Conservation (phyloP, 495 filamentous ascomycete genomes). For the Tuber brumale region DNA sequence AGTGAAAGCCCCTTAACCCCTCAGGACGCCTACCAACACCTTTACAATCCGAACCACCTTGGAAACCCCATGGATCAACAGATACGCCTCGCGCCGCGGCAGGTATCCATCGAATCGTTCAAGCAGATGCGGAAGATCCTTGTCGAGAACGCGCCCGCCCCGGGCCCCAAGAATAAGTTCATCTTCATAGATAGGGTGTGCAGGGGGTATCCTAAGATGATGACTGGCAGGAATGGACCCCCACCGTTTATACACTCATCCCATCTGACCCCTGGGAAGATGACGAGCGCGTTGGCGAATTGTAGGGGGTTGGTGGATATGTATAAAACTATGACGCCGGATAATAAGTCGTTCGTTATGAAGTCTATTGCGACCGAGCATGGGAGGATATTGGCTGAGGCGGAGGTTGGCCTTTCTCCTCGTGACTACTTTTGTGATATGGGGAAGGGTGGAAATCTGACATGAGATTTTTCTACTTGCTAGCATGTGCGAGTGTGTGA, state of each 20-base stretch:
- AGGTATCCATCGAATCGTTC: constrained; percentile 31
- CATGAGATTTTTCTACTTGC: neutral
- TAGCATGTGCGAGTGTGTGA: constrained; percentile 24
- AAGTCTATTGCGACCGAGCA: constrained; percentile 30
- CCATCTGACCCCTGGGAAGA: constrained; percentile 27
- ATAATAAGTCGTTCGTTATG: constrained; percentile 33
- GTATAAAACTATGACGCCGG: constrained; percentile 36
- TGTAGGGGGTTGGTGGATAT: constrained; percentile 37
- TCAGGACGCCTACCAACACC: neutral
- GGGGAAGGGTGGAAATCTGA: neutral
- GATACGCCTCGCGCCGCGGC: constrained; percentile 13
- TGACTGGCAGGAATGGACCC: constrained; percentile 19
- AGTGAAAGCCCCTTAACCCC: neutral
- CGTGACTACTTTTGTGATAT: neutral
- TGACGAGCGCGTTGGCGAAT: constrained; percentile 31
- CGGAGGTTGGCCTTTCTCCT: neutral
- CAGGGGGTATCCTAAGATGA: constrained; percentile 31
- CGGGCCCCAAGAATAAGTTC: constrained; percentile 17
- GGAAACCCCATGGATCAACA: constrained; percentile 1
- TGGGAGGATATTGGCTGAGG: constrained; percentile 25
- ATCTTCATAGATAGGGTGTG: constrained; percentile 25
- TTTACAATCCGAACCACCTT: neutral
- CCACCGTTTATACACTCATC: constrained; percentile 35
- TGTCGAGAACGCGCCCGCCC: constrained; percentile 8
- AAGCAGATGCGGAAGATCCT: constrained; percentile 22